These are phyloP conservation scores for Aleurites moluccanus DNA, from an alignment of 441 rosid genomes.

Conservation along the genomic window DNA sequence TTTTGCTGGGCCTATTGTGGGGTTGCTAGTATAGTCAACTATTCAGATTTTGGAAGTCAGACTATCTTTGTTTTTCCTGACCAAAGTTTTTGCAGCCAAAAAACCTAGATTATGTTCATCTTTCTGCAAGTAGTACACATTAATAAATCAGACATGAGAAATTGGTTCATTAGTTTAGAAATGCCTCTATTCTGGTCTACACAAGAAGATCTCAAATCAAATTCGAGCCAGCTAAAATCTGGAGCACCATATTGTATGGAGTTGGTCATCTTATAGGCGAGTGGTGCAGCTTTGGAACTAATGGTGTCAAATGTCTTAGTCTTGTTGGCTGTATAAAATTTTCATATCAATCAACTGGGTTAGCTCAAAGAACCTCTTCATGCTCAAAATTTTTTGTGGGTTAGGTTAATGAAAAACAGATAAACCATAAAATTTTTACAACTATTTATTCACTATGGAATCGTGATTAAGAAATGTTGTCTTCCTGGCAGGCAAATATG, in stretches of 20 bases:
- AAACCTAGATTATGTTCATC: background rate
- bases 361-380: background rate
- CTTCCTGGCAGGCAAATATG: constrained; percentile 65
- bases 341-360: background rate
- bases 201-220: background rate
- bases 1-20: background rate
- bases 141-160: background rate
- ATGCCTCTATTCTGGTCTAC: background rate
- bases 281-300: background rate
- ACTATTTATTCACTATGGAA: background rate
- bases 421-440: background rate
- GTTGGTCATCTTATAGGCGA: background rate
- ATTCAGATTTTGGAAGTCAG: background rate
- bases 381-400: background rate
- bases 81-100: background rate
- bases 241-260: background rate
- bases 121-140: background rate
- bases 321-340: background rate
- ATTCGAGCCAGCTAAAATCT: background rate
- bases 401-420: background rate
- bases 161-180: constrained; percentile 2
- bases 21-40: background rate
- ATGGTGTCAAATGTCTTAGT: too few relatives aligned
- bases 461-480: constrained; percentile 17
- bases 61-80: background rate